Base-by-base conservation (phyloP, 2,329 filamentous ascomycete genomes). In the Sphaerulina vaccinii region DNA sequence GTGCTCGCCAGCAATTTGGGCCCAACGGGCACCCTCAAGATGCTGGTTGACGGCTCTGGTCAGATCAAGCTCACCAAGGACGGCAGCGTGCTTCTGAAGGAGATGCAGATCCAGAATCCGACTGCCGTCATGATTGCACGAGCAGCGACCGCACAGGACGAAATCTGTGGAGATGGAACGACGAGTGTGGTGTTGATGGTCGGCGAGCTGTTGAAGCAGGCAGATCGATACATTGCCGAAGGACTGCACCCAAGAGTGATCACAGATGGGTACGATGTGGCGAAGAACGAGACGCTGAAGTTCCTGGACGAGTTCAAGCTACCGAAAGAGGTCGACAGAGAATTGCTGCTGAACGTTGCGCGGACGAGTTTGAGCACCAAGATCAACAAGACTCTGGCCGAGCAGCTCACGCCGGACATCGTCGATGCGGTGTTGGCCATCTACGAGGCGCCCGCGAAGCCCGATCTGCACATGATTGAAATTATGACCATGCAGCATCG, bases 401-500 rank as follows among this genome's bases (percentile, higher is more conserved):
- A 91, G 69, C 88, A 91, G 70, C 84, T 99, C 56, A 97, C 91
- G 0, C 90, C 93, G 52, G 88, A 90, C 65, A 96, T 99, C 66
- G 93, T 97, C 67, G 93, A 99, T 70, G 88, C 93, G 54, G 93
- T 99, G 41, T 84, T 99, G 51, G 83, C 93, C 59, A 99, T 99
- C 71, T 91, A 96, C 78, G 82, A 90, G 71, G 78, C 88, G 15
- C 89, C 89, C 21, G 84, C 83, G 57, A 97, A 97, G 77, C 95
- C 95, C 51, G 93, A 99, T 74, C 75, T 99, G 67, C 92, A 97
- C 78, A 99, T 99, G 93, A 82, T 99, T 62, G 93, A 99, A 75
- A 97, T 99, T 66, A 99, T 99, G 93, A 97, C 95, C 72, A 97
- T 99, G 92, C 93, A 99, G 77, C 93, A 99, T 77, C 88, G 92